Conservation (phyloP, 805 yeast species). For the Wickerhamiella hasegawae region DNA sequence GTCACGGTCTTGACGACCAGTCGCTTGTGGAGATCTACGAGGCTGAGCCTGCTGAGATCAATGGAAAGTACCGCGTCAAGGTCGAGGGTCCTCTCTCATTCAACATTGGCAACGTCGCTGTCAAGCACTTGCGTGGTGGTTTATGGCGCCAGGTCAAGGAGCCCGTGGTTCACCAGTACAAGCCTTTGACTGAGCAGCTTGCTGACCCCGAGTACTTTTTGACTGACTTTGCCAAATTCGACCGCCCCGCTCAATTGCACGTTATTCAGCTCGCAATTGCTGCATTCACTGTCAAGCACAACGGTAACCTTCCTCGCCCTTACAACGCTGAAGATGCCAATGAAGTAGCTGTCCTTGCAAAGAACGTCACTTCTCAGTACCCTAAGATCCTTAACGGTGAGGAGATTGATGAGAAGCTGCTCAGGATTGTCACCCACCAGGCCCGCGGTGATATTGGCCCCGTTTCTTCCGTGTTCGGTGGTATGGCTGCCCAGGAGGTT, state of each 20-base stretch:
- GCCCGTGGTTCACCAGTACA: constrained; percentile 49
- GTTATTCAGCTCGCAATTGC: constrained; percentile 83
- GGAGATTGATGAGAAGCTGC: constrained; percentile 46
- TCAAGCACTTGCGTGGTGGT: constrained; percentile 63
- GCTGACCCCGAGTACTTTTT: constrained; percentile 59
- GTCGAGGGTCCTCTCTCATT: constrained; percentile 94
- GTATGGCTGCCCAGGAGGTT: constrained; percentile 90
- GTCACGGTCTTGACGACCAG: constrained; percentile 92
- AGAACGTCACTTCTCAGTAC: constrained; percentile 40
- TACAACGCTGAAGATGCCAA: constrained; percentile 57
- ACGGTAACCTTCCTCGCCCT: constrained; percentile 61
- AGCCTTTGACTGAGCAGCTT: constrained; percentile 49
- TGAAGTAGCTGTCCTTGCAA: constrained; percentile 43
- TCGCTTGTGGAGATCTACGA: constrained; percentile 76
- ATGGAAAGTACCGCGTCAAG: constrained; percentile 55
- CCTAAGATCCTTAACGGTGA: constrained; percentile 40
- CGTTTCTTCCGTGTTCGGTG: constrained; percentile 79
- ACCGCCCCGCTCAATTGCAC: constrained; percentile 80
- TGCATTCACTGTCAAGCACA: constrained; percentile 47
- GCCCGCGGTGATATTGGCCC: constrained; percentile 89
- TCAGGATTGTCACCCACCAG: constrained; percentile 64
- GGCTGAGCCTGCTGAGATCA: constrained; percentile 65
- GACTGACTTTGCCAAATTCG: constrained; percentile 89
- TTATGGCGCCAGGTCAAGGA: constrained; percentile 82
- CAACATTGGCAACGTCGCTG: constrained; percentile 41